Conservation (phyloP, 805 yeast species). For the Yarrowia keelungensis region DNA sequence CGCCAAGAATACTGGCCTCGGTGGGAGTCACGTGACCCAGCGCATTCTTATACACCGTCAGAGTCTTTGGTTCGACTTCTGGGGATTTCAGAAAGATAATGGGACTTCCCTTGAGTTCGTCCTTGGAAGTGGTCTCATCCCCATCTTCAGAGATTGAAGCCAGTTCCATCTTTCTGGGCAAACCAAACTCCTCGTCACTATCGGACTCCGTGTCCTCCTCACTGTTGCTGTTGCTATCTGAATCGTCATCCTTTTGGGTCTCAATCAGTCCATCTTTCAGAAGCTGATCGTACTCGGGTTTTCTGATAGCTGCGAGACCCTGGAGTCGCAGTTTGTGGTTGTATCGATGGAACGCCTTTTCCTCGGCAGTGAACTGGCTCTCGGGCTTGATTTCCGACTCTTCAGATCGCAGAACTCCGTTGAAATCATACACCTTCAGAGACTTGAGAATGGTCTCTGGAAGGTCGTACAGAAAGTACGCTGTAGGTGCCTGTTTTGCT, state of each 20-base stretch:
- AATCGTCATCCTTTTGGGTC: not conserved
- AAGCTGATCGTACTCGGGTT: constrained; percentile 15
- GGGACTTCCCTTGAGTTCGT: constrained; percentile 25
- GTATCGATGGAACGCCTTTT: constrained; percentile 32
- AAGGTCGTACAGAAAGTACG: constrained; percentile 37
- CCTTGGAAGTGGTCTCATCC: not conserved
- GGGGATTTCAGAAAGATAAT: constrained; percentile 23
- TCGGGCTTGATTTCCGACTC: not conserved
- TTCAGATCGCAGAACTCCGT: constrained; percentile 25
- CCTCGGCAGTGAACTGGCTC: constrained; percentile 23
- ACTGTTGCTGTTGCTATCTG: constrained; percentile 26
- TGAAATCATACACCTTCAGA: constrained; percentile 32
- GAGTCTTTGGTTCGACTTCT: constrained; percentile 19
- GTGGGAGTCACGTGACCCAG: constrained; percentile 13
- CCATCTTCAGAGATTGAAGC: constrained; percentile 24
- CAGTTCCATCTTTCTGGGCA: constrained; percentile 22
- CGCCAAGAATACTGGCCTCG: constrained; percentile 13
- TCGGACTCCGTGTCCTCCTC: constrained; percentile 27
- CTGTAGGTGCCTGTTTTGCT: constrained; percentile 10
- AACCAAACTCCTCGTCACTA: constrained; percentile 32
- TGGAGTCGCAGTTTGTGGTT: constrained; percentile 31
- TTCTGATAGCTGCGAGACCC: constrained; percentile 28
- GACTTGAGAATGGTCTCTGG: constrained; percentile 22
- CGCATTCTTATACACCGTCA: constrained; percentile 22
- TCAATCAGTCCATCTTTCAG: constrained; percentile 24